phyloP scores from a whole-genome alignment of 176 grass and related monocot species.

The Eleusine indica region DNA sequence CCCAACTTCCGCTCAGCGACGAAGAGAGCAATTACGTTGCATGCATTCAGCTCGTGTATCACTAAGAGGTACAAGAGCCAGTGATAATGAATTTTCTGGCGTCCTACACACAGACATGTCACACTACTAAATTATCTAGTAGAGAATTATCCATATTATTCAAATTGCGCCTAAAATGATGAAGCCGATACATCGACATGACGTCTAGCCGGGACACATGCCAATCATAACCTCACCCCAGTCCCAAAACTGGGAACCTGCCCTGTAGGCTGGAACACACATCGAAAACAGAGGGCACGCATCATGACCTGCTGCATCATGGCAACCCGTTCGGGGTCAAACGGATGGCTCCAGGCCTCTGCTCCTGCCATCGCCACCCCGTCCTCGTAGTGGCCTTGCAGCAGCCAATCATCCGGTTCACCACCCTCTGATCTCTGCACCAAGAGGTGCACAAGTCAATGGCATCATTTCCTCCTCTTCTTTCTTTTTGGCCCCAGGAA shows the following conservation, averaged over 20 bases:
- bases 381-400: not conserved
- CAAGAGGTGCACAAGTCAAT: constrained; percentile 52
- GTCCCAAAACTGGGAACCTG: constrained; percentile 38
- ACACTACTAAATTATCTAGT: not conserved
- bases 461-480: constrained; percentile 35
- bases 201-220: not conserved
- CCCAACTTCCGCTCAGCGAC: too few species aligned
- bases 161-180: not conserved
- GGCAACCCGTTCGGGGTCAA: constrained; percentile 40
- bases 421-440: not conserved
- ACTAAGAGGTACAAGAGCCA: too few species aligned
- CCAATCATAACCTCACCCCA: not conserved
- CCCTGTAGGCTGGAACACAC: constrained; percentile 40
- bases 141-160: not conserved
- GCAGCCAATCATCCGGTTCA: constrained; percentile 53
- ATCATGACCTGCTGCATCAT: constrained; percentile 41
- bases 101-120: too few species aligned
- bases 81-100: too few species aligned
- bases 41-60: too few species aligned
- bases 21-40: too few species aligned
- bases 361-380: constrained; percentile 7
- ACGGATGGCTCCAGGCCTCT: constrained; percentile 26
- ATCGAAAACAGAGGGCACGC: not conserved
- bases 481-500: not conserved
- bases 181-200: not conserved